These are phyloP conservation scores for Lolium multiflorum DNA, from an alignment of 176 grass and related monocot species.

Conservation along the genomic window DNA sequence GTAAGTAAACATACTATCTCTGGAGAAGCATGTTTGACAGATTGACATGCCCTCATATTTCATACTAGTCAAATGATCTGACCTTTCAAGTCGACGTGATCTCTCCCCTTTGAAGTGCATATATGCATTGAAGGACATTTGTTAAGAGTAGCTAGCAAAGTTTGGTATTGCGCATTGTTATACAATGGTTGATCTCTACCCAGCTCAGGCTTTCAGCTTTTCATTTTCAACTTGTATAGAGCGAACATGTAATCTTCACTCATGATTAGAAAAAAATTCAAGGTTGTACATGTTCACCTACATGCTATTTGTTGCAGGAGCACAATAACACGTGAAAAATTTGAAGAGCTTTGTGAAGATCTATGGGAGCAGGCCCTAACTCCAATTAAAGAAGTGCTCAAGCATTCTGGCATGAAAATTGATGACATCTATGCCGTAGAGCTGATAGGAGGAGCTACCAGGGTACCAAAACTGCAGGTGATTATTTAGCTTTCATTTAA, in stretches of 20 bases:
- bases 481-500: constrained; percentile 30
- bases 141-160: constrained; percentile 2
- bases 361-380: constrained; percentile 89
- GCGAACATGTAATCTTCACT: constrained; percentile 18
- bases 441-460: constrained; percentile 93
- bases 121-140: constrained; percentile 10
- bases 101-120: constrained; percentile 20
- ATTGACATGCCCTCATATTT: not conserved
- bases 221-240: not conserved
- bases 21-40: constrained; percentile 29
- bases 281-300: constrained; percentile 15
- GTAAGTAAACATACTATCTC: constrained; percentile 14
- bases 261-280: constrained; percentile 12
- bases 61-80: constrained; percentile 25
- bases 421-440: constrained; percentile 96
- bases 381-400: constrained; percentile 88
- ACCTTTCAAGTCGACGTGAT: not conserved
- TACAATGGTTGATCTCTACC: constrained; percentile 18
- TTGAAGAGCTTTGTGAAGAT: constrained; percentile 97
- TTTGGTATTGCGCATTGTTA: not conserved
- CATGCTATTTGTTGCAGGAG: constrained; percentile 64
- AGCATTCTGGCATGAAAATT: constrained; percentile 78
- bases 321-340: constrained; percentile 97
- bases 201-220: constrained; percentile 25
- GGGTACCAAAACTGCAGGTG: constrained; percentile 96